Evolutionary conservation across 768 basidiomycete species (phyloP).

Genomic region (Tulasnella sp.): DNA sequence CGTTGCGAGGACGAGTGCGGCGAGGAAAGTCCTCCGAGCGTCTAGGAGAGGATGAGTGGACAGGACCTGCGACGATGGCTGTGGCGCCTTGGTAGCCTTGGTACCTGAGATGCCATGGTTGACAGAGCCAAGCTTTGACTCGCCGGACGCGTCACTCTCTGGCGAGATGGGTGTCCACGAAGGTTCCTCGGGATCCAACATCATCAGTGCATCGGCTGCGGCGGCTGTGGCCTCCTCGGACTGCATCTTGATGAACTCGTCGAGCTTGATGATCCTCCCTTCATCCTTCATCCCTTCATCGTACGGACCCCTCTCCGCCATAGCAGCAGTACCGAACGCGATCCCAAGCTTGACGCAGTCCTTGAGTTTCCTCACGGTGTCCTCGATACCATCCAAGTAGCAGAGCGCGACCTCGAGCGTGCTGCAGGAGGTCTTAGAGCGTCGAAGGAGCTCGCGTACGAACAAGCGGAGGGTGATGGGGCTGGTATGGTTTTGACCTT

Average conservation of each 20-base stretch:
- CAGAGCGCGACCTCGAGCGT: slow-evolving; percentile 82
- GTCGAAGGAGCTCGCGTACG: slow-evolving; percentile 79
- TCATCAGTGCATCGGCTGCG: background rate
- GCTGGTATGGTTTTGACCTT: background rate
- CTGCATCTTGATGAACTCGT: slow-evolving; percentile 6
- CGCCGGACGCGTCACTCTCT: background rate
- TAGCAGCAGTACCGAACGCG: slow-evolving; percentile 3
- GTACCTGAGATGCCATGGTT: too few species aligned
- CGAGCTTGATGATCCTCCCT: slow-evolving; percentile 2
- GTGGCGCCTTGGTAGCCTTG: slow-evolving; percentile 21
- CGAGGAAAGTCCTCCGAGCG: slow-evolving; percentile 80
- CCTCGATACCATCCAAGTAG: slow-evolving; percentile 64
- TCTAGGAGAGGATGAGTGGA: slow-evolving; percentile 53
- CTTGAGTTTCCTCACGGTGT: slow-evolving; percentile 10
- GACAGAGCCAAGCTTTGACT: background rate
- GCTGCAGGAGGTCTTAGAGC: slow-evolving; percentile 72
- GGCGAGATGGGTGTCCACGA: slow-evolving; percentile 5
- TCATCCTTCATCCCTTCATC: slow-evolving; percentile 16
- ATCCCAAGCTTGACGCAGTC: slow-evolving; percentile 9
- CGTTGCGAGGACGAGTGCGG: slow-evolving; percentile 76
- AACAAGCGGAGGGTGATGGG: slow-evolving; percentile 32
- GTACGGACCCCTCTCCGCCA: slow-evolving; percentile 16
- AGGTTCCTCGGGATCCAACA: background rate
- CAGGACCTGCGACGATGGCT: slow-evolving; percentile 43
- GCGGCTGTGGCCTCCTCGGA: background rate